Percentiles rank a stretch among this genome's conserved stretches.
phyloP scores from a whole-genome alignment of 352 stramenopile species.

The Globisporangium rhizosaccharum region DNA sequence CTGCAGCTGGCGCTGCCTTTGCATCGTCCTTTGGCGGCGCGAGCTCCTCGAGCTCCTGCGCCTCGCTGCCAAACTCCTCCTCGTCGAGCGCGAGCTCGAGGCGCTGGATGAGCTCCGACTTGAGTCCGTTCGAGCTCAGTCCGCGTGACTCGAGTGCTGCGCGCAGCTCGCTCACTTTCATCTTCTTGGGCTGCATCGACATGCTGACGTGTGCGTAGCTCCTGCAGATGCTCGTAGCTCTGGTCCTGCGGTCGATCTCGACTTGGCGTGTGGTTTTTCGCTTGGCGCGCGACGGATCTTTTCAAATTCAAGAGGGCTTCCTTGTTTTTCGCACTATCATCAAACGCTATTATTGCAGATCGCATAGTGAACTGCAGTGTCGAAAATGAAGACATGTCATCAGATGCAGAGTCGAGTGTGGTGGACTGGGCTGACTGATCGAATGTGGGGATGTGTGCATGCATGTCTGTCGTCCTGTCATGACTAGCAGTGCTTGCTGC shows the following conservation, averaged over 20 bases:
- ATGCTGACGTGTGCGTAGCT: conserved; percentile 10
- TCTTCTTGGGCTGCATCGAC: conserved; percentile 87
- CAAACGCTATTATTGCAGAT: background rate
- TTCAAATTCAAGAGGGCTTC: background rate
- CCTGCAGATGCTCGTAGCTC: background rate
- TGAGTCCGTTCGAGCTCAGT: conserved; percentile 82
- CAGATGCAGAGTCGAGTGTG: background rate
- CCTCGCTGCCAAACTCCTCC: conserved; percentile 80
- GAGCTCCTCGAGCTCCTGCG: conserved; percentile 63
- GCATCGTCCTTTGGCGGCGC: conserved; percentile 29
- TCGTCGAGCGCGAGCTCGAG: conserved; percentile 85
- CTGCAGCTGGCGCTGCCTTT: conserved; percentile 12
- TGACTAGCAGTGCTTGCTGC: too few species aligned
- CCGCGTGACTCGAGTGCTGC: conserved; percentile 73
- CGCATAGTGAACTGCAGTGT: background rate
- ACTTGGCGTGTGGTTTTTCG: background rate
- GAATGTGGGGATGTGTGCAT: too few species aligned
- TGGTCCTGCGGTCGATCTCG: background rate
- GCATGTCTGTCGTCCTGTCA: too few species aligned
- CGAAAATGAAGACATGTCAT: background rate
- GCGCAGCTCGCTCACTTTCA: conserved; percentile 89
- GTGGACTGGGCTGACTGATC: too few species aligned
- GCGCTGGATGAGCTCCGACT: conserved; percentile 87
- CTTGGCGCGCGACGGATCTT: background rate
- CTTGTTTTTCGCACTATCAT: background rate